Base-by-base conservation (phyloP, 768 basidiomycete species). In the Dentipellis fragilis region DNA sequence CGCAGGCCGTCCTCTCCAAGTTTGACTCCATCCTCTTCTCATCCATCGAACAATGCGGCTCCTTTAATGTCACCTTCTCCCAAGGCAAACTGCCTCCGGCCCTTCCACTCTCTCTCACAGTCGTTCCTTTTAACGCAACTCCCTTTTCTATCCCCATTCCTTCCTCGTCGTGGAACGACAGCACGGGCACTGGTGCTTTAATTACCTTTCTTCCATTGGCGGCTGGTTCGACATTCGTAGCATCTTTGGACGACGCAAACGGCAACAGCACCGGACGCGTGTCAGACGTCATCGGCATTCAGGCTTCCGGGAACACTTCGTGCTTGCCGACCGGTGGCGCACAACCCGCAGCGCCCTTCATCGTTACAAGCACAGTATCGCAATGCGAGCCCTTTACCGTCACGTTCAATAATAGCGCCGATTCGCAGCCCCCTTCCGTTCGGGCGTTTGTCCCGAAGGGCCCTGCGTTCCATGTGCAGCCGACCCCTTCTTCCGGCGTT, bases 61-160 rank as follows among this genome's bases (percentile, higher is more conserved):
- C 73, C 14, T 74, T 82, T 55, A 67, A 66, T 37, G 67, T 83
- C 49, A 64, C 68, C 23, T 78, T 83, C 59, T 60, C 63, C 17
- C 77, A 77, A n/a, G 68, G 72, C 51, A 62, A 65, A 52, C 59
- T 66, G 35, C 69, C 67, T 51, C 51, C 65, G 10, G 62, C 69
- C 11, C 65, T 72, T 52, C 79, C 78, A 21, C 69, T 73, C 53
- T 68, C 71, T 16, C 69, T 84, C 54, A 75, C 75, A 37, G 65
- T 86, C 63, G 59, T 84, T 58, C 82, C 83, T 51, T 68, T 82
- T 61, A 74, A 76, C 59, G 73, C 72, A n/a, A 70, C 71, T 0
- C 78, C 80, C 1, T 65, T 80, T 46, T 68, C 69, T 42, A 72
- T 84, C 52, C 68, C 74, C 22, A 69, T 84, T 38, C 71, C 75